A percentile compares a stretch with the other conserved stretches of the same genome.
These are phyloP conservation scores for Neohortaea acidophila DNA, from an alignment of 495 filamentous ascomycete genomes.

Conservation along the genomic window DNA sequence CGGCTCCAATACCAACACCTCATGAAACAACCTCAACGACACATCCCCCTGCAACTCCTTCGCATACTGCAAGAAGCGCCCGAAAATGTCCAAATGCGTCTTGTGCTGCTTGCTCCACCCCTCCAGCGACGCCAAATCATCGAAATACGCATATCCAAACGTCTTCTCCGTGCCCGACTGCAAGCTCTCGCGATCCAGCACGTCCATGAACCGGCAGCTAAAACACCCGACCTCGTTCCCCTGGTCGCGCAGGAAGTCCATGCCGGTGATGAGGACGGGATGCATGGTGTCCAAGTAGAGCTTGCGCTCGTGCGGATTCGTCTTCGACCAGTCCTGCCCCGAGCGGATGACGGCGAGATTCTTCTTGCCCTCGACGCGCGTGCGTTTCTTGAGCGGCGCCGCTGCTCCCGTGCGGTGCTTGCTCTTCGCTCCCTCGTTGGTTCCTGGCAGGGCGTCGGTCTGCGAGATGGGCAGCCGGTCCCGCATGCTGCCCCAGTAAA, in stretches of 20 bases:
- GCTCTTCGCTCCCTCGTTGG: conserved; percentile 7
- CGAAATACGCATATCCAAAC: conserved; percentile 25
- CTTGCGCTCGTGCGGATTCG: conserved; percentile 19
- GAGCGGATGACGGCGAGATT: conserved; percentile 25
- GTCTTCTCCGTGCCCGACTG: conserved; percentile 21
- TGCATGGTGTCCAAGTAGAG: conserved; percentile 25
- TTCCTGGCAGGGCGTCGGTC: conserved; percentile 15
- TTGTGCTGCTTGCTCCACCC: conserved; percentile 25
- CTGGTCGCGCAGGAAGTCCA: conserved; percentile 24
- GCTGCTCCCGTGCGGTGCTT: not conserved
- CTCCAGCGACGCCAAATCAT: conserved; percentile 24
- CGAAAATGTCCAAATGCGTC: conserved; percentile 26
- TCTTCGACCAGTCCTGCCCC: conserved; percentile 24
- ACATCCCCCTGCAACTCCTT: conserved; percentile 20
- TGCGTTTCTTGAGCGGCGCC: not conserved
- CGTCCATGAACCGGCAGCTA: conserved; percentile 22
- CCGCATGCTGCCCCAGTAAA: conserved; percentile 26
- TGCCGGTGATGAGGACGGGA: conserved; percentile 20
- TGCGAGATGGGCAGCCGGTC: conserved; percentile 23
- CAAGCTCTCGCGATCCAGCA: conserved; percentile 15
- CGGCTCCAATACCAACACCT: conserved; percentile 24
- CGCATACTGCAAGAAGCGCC: conserved; percentile 23
- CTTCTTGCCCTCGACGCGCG: conserved; percentile 16
- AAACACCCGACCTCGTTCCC: conserved; percentile 23
- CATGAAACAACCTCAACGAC: conserved; percentile 24